These are phyloP conservation scores for Aureobasidium sp. DNA, from an alignment of 2,329 filamentous ascomycete genomes.

Conservation along the genomic window DNA sequence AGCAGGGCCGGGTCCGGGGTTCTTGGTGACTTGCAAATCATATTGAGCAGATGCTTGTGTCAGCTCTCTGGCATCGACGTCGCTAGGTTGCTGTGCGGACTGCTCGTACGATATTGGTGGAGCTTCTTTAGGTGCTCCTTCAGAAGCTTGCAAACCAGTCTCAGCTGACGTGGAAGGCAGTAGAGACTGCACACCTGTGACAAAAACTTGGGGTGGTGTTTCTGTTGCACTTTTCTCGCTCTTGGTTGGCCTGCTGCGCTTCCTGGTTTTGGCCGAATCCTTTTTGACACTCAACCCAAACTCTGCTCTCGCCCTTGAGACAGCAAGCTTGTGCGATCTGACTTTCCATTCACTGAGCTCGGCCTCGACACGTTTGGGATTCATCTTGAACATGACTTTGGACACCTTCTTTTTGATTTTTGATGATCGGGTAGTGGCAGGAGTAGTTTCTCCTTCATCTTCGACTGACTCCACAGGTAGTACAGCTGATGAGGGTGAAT, in stretches of 20 bases:
- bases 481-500: background rate
- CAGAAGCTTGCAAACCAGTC: background rate
- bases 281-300: background rate
- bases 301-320: constrained; percentile 6
- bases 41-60: background rate
- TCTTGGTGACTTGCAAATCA: background rate
- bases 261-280: background rate
- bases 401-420: constrained; percentile 4
- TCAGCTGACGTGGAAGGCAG: background rate
- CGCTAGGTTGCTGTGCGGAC: background rate
- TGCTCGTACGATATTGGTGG: background rate
- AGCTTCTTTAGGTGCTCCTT: background rate
- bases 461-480: background rate
- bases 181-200: background rate
- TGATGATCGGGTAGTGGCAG: background rate
- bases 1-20: too few species aligned
- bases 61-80: background rate
- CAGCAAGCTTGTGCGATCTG: constrained; percentile 13
- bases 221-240: background rate
- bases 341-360: constrained; percentile 19
- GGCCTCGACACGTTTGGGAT: constrained; percentile 17
- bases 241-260: constrained; percentile 1
- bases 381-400: constrained; percentile 20
- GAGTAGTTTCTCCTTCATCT: background rate
- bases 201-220: background rate